These are phyloP conservation scores for Teunomyces lycoperdinae DNA, from an alignment of 805 yeast genomes.

Conservation along the genomic window DNA sequence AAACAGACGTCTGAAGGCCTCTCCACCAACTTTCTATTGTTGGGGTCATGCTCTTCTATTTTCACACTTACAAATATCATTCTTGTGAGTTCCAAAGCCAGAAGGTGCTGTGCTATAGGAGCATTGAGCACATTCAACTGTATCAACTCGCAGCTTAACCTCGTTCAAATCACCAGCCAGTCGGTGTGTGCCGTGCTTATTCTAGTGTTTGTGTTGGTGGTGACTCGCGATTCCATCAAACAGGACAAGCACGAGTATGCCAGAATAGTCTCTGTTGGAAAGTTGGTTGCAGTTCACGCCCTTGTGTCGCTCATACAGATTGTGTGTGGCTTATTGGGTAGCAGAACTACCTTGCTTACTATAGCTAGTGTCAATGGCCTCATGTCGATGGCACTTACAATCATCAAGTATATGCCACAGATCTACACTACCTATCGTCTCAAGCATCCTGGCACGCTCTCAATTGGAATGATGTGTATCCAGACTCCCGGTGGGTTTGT, in stretches of 20 bases:
- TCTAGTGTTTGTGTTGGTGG: constrained; percentile 50
- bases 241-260: constrained; percentile 46
- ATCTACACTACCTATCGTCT: constrained; percentile 63
- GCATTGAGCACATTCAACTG: constrained; percentile 55
- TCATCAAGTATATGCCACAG: constrained; percentile 79
- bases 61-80: constrained; percentile 66
- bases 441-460: constrained; percentile 77
- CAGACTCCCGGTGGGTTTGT: constrained; percentile 89
- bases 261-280: constrained; percentile 40
- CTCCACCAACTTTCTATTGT: constrained; percentile 65
- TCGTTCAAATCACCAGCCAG: constrained; percentile 66
- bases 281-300: constrained; percentile 37
- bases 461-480: constrained; percentile 75
- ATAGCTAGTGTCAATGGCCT: constrained; percentile 65
- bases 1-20: constrained; percentile 74
- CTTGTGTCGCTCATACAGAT: constrained; percentile 32
- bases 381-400: constrained; percentile 59
- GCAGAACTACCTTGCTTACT: constrained; percentile 20
- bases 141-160: constrained; percentile 60
- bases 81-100: constrained; percentile 56
- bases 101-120: constrained; percentile 55
- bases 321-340: constrained; percentile 27
- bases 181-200: constrained; percentile 58
- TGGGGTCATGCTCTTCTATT: constrained; percentile 69
- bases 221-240: constrained; percentile 44